Percentiles rank a stretch among this genome's conserved stretches.
These are phyloP conservation scores for Polytrichum formosum DNA, from an alignment of 225 moss, liverwort and hornwort genomes.

Conservation along the genomic window DNA sequence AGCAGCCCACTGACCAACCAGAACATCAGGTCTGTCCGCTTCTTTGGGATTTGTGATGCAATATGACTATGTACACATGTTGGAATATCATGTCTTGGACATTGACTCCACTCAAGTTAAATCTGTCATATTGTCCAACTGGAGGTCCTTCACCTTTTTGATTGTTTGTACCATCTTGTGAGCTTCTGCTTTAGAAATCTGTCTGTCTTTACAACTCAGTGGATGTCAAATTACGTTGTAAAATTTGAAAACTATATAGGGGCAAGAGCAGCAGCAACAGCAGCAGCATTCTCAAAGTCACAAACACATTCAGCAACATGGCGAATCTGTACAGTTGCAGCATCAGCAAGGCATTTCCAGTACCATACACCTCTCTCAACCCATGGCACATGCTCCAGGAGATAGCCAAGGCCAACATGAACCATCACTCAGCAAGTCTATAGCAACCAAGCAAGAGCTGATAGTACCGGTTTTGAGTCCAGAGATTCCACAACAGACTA, in stretches of 20 bases:
- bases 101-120: too few species aligned
- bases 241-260: conserved; percentile 13
- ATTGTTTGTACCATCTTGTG: too few species aligned
- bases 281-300: conserved; percentile 48
- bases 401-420: conserved; percentile 39
- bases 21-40: conserved; percentile 61
- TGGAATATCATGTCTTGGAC: too few species aligned
- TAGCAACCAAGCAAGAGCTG: conserved; percentile 52
- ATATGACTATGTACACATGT: too few species aligned
- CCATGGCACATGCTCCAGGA: conserved; percentile 40
- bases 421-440: conserved; percentile 24
- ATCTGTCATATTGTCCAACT: too few species aligned
- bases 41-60: background rate
- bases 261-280: conserved; percentile 28
- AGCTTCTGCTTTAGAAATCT: too few species aligned
- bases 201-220: too few species aligned
- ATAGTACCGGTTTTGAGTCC: conserved; percentile 30
- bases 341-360: conserved; percentile 85
- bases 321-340: conserved; percentile 76
- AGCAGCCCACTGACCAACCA: conserved; percentile 45
- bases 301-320: conserved; percentile 53
- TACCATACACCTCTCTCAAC: conserved; percentile 67
- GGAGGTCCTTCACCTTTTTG: too few species aligned
- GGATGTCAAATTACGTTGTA: too few species aligned
- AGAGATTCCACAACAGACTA: conserved; percentile 32